Conservation (phyloP, 164 flowering plant species). For the Liriodendron chinense region DNA sequence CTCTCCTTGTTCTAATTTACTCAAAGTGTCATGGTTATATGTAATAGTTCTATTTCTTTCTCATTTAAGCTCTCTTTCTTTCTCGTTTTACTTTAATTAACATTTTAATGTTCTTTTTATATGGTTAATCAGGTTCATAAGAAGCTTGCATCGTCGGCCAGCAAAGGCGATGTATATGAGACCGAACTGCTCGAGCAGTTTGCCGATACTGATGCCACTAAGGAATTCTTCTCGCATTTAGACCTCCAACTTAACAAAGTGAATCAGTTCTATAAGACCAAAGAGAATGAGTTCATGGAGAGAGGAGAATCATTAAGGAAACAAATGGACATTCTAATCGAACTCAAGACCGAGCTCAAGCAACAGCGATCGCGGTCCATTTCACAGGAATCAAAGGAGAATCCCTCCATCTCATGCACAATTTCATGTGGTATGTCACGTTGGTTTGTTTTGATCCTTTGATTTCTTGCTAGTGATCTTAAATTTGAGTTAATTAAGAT, state of each 20-base stretch:
- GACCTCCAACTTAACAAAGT: slow-evolving; percentile 91
- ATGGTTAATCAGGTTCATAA: slow-evolving; percentile 60
- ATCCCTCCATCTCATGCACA: slow-evolving; percentile 63
- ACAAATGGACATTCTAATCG: slow-evolving; percentile 72
- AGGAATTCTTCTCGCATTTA: slow-evolving; percentile 62
- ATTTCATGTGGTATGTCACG: slow-evolving; percentile 56
- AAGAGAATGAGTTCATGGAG: slow-evolving; percentile 87
- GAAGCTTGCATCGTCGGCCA: slow-evolving; percentile 69
- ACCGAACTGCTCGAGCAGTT: slow-evolving; percentile 85
- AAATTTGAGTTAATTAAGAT: no score
- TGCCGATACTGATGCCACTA: slow-evolving; percentile 59
- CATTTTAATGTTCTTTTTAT: slow-evolving; percentile 9
- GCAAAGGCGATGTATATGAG: slow-evolving; percentile 73
- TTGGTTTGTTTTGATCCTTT: neutral
- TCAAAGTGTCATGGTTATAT: no score
- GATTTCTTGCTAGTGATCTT: neutral
- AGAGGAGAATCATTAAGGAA: slow-evolving; percentile 78
- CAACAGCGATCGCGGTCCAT: slow-evolving; percentile 35
- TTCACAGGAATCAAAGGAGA: slow-evolving; percentile 52
- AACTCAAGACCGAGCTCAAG: slow-evolving; percentile 53
- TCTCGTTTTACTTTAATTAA: neutral
- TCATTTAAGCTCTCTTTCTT: neutral
- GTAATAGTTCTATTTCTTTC: neutral
- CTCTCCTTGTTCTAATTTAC: no score
- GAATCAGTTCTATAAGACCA: slow-evolving; percentile 73